phyloP scores from a whole-genome alignment of 139 green algal genomes.

The Volvox reticuliferus region DNA sequence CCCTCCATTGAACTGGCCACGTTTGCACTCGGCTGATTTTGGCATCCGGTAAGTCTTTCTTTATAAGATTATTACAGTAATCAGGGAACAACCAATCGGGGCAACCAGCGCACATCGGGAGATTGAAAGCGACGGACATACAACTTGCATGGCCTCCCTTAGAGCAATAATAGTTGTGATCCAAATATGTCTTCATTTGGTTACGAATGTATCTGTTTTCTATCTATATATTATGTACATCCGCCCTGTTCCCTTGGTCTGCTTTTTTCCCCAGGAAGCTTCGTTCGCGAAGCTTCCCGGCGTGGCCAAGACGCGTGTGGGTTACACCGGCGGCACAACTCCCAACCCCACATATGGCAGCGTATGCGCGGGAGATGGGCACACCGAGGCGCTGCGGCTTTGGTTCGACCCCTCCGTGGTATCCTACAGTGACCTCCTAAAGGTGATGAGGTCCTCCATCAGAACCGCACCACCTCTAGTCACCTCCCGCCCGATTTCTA shows the following conservation, averaged over 20 bases:
- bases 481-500: no score
- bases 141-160: no score
- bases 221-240: no score
- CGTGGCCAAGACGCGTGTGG: slow-evolving; percentile 75
- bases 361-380: slow-evolving; percentile 80
- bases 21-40: slow-evolving; percentile 58
- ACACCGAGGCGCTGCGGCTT: slow-evolving; percentile 84
- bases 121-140: no score
- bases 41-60: slow-evolving; percentile 38
- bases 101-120: no score
- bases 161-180: no score
- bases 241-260: neutral
- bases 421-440: slow-evolving; percentile 33
- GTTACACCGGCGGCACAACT: slow-evolving; percentile 76
- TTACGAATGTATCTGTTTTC: no score
- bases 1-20: slow-evolving; percentile 40
- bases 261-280: neutral
- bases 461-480: no score
- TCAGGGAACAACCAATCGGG: neutral
- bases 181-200: no score
- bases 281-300: slow-evolving; percentile 65
- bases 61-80: neutral
- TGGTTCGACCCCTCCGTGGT: slow-evolving; percentile 54
- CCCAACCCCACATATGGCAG: slow-evolving; percentile 76
- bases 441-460: no score